Base-by-base conservation (phyloP, 495 filamentous ascomycete genomes). In the Hyphodiscus hymeniophilus region DNA sequence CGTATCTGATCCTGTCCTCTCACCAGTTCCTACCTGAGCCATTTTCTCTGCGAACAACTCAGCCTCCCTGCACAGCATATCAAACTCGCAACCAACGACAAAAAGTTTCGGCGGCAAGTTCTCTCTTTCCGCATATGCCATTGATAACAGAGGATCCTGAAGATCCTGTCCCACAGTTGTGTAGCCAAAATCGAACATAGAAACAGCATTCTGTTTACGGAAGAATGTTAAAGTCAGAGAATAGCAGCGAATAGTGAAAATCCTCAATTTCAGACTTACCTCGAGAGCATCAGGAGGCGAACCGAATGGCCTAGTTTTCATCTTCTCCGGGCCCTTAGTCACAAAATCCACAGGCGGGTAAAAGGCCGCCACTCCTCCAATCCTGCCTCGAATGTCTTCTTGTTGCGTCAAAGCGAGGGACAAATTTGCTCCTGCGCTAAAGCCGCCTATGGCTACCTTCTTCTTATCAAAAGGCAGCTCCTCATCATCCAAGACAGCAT, bases 391-490 rank as follows among this genome's bases (percentile, higher is more conserved):
- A 12, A 70, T 45, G 28, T 48, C 36, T 0, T 55, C 47, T 7
- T 63, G 30, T 48, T 68, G 65, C 30, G 52, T 47, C 7, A 46
- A 60, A 7, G 62, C 58, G 0, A 68, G 52, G 0, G 64, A 52
- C 1, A 70, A 56, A 34, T 66, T 64, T 3, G 46, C 66, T 8
- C 66, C 66, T 20, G 66, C 65, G 45, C 61, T 64, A 51, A 63
- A 67, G 7, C 66, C 66, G 13, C 66, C 66, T 26, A 70, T 62
- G 1, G 51, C 55, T 3, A 68, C 55, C 13, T 60, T 57, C 1
- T 34, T 47, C 23, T 47, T 54, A 23, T 64, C 58, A 30, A 64
- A 45, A 7, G 62, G 62, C 5, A 64, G 43, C 20, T 36, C 36
- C 21, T 38, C 47, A 47, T 64, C 62, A 2, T 33, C 46, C 18